These are phyloP conservation scores for Candida silvatica DNA, from an alignment of 805 yeast species.

Conservation along the genomic window DNA sequence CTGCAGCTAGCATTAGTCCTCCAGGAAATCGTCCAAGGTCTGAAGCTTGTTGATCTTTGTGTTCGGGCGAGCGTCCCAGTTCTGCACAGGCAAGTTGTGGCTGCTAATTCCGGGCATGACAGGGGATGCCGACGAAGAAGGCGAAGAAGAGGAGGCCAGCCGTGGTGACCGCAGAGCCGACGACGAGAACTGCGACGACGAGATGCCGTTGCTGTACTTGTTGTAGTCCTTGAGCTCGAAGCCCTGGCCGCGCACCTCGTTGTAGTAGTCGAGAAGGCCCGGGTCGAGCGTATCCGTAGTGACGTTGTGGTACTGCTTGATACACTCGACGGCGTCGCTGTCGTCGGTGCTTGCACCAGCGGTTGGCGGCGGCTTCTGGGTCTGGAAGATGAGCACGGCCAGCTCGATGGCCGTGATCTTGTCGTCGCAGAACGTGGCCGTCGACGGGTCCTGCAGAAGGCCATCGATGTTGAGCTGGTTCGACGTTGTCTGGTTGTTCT, in stretches of 20 bases:
- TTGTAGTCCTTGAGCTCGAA: conserved; percentile 31
- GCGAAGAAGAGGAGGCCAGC: too few species aligned
- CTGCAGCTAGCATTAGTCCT: too few species aligned
- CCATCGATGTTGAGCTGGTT: conserved; percentile 11
- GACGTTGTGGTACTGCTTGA: conserved; percentile 9
- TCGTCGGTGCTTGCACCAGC: not conserved
- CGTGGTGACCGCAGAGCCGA: too few species aligned
- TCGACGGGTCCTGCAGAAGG: conserved; percentile 9
- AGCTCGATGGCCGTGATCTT: conserved; percentile 21
- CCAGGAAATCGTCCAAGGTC: conserved; percentile 83
- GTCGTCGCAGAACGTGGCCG: conserved; percentile 7
- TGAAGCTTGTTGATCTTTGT: conserved; percentile 48
- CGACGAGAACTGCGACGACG: not conserved
- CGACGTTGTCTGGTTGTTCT: conserved; percentile 9
- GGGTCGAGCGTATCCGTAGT: conserved; percentile 13
- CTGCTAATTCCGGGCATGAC: too few species aligned
- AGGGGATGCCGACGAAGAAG: too few species aligned
- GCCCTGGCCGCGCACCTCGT: conserved; percentile 23
- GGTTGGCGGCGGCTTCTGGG: conserved; percentile 17
- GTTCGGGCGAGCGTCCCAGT: not conserved
- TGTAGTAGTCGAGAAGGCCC: conserved; percentile 18
- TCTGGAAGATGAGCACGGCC: conserved; percentile 21
- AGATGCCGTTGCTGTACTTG: conserved; percentile 15
- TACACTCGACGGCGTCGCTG: not conserved
- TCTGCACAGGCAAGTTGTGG: not conserved